phyloP scores from a whole-genome alignment of 2,329 filamentous ascomycete genomes.

The Penicillium griseofulvum region DNA sequence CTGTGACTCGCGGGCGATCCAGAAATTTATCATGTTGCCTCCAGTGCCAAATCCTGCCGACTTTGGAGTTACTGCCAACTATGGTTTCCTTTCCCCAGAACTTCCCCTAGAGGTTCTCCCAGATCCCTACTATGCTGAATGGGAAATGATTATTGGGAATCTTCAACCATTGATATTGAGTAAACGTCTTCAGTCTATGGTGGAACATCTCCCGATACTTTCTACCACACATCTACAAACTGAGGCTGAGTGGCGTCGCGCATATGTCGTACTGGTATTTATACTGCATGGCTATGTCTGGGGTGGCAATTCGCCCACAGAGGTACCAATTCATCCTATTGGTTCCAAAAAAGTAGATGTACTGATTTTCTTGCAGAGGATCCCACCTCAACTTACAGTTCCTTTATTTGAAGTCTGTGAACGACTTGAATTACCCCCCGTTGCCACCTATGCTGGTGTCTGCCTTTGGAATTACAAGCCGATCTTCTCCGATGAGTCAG shows the following conservation, averaged over 20 bases:
- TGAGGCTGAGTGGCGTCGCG: slow-evolving; percentile 86
- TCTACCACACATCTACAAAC: slow-evolving; percentile 77
- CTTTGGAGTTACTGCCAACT: slow-evolving; percentile 64
- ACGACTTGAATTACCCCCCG: slow-evolving; percentile 80
- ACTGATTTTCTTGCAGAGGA: slow-evolving; percentile 40
- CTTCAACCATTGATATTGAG: slow-evolving; percentile 83
- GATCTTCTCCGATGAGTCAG: slow-evolving; percentile 76
- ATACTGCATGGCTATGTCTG: slow-evolving; percentile 85
- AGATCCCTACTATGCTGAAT: slow-evolving; percentile 89
- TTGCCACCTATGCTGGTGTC: slow-evolving; percentile 88
- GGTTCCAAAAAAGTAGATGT: neutral
- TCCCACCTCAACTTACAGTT: slow-evolving; percentile 79
- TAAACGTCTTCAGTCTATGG: slow-evolving; percentile 73
- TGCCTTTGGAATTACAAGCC: slow-evolving; percentile 98
- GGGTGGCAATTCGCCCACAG: slow-evolving; percentile 72
- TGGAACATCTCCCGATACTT: slow-evolving; percentile 79
- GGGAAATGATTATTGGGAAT: slow-evolving; percentile 84
- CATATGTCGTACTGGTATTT: slow-evolving; percentile 75
- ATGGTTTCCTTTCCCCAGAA: slow-evolving; percentile 85
- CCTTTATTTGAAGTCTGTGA: slow-evolving; percentile 76
- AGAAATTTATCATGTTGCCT: slow-evolving; percentile 36
- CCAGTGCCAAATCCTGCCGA: slow-evolving; percentile 59
- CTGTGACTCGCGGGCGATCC: too few relatives aligned
- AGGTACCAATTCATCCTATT: slow-evolving; percentile 50
- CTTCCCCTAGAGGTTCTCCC: slow-evolving; percentile 76